Evolutionary conservation across 345 rosid genomes (phyloP).

Genomic region (Triadica sebifera): DNA sequence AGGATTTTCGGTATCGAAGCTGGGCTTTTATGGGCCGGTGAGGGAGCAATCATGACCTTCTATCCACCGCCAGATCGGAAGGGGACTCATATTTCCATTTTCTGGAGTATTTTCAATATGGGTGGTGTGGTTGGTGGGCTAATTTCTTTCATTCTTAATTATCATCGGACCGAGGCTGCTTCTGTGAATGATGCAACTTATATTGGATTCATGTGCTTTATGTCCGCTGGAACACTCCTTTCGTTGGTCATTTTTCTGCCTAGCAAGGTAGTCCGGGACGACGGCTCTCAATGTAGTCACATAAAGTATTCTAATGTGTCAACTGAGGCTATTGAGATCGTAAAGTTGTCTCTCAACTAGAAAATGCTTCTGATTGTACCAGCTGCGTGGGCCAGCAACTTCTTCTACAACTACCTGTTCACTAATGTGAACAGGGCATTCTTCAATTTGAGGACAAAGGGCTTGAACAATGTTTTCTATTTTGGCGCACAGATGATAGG

Average conservation of each 20-base stretch:
- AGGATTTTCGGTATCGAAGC: conserved; percentile 78
- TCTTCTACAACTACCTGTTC: conserved; percentile 81
- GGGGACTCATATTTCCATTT: conserved; percentile 70
- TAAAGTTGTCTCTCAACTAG: conserved; percentile 53
- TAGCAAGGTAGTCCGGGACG: conserved; percentile 41
- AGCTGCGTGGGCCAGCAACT: conserved; percentile 90
- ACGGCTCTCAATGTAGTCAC: conserved; percentile 48
- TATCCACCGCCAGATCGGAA: conserved; percentile 79
- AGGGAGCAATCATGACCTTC: conserved; percentile 95
- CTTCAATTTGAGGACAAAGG: conserved; percentile 75
- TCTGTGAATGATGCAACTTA: conserved; percentile 56
- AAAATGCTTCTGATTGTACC: conserved; percentile 74
- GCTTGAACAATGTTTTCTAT: conserved; percentile 81
- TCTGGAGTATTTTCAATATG: conserved; percentile 65
- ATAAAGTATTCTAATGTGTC: conserved; percentile 44
- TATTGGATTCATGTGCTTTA: conserved; percentile 76
- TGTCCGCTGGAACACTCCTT: conserved; percentile 53
- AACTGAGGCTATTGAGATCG: conserved; percentile 41
- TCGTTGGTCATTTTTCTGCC: conserved; percentile 51
- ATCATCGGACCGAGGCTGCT: conserved; percentile 33
- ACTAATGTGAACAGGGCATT: conserved; percentile 65
- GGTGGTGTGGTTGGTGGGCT: conserved; percentile 71
- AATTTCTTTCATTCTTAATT: conserved; percentile 55
- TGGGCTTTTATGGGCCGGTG: conserved; percentile 87
- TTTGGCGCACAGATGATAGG: conserved; percentile 99